Evolutionary conservation across 805 yeast species (phyloP).

Genomic region (Metschnikowia continentalis): DNA sequence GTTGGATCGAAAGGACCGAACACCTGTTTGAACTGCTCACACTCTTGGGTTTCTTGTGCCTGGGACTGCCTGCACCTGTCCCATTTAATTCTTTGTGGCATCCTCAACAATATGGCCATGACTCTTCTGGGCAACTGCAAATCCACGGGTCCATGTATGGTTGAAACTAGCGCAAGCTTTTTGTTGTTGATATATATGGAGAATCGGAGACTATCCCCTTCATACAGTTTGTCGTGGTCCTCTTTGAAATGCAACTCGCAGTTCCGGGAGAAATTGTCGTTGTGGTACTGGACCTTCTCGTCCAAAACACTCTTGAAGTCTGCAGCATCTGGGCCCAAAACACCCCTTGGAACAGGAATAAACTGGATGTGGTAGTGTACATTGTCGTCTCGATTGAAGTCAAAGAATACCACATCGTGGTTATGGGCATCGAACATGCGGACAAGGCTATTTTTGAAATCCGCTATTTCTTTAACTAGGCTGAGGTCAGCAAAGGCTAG

Average conservation of each 20-base stretch:
- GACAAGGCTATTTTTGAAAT: slow-evolving; percentile 49
- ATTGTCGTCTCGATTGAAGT: slow-evolving; percentile 57
- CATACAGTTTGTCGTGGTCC: slow-evolving; percentile 20
- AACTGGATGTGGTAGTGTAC: slow-evolving; percentile 76
- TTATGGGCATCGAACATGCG: slow-evolving; percentile 42
- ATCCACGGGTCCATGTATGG: slow-evolving; percentile 45
- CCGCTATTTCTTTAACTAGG: slow-evolving; percentile 23
- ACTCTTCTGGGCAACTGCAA: slow-evolving; percentile 83
- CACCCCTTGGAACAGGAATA: slow-evolving; percentile 56
- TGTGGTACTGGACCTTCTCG: slow-evolving; percentile 41
- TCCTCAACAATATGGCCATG: slow-evolving; percentile 56
- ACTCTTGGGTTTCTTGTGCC: slow-evolving; percentile 60
- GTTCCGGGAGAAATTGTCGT: slow-evolving; percentile 42
- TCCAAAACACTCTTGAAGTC: slow-evolving; percentile 46
- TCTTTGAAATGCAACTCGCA: slow-evolving; percentile 41
- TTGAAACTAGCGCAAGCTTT: slow-evolving; percentile 3
- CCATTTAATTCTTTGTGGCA: slow-evolving; percentile 70
- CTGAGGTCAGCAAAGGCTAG: neutral
- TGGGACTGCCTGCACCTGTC: slow-evolving; percentile 65
- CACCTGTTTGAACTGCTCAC: slow-evolving; percentile 54
- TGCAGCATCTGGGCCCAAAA: slow-evolving; percentile 23
- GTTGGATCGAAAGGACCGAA: slow-evolving; percentile 56
- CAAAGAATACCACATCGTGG: slow-evolving; percentile 59
- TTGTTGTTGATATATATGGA: slow-evolving; percentile 9
- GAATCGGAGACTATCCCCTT: slow-evolving; percentile 15